Evolutionary conservation across 192 early-diverging fungal species (phyloP), one percentile per base, ranked within the genome.

Genomic region (Jimgerdemannia lactiflua): DNA sequence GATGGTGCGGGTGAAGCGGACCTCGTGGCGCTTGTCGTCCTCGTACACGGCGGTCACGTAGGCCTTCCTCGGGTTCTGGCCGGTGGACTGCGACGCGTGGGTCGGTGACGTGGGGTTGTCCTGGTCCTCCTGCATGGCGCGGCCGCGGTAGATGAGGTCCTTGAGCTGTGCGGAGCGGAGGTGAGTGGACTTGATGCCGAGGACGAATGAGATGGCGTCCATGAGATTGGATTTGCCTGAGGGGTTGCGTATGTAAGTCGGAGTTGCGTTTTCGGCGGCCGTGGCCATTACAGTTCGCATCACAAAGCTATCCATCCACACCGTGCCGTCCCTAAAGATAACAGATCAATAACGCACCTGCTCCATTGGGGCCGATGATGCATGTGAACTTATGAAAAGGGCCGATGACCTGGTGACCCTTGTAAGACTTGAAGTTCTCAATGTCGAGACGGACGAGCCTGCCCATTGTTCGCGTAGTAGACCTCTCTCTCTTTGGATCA

Each of bases 381-480:
- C 92, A 92, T 4, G 97, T 96, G 82, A 99, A 98, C 80, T 95
- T 88, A 82, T 91, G 81, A 81, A 99, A 98, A 20, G 96, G 97
- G 2, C 96, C 98, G 70, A 99, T 98, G 42, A 87, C 87, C 74
- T 98, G 97, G 70, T 86, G 87, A 39, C 98, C 98, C 74, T 95
- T 94, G 80, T 99, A 99, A 6, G 96, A 98, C 87, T 99, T 99
- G 93, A 99, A 99, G 90, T 99, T 98, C 68, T 95, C 92, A 4
- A 99, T 86, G 80, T 97, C 96, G 42, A 99, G 88, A 74, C 93
- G 92, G 64, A 94, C 84, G 18, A 99, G 93, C 40, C 91, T 90
- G 20, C 93, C 92, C 92, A 93, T 94, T 43, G 41, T 80, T 59
- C 29, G 29, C 29, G 29, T 29, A 29, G 29, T 29, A 29, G 29